Conservation (phyloP, 129 eudicot species). For the Centaurea solstitialis region DNA sequence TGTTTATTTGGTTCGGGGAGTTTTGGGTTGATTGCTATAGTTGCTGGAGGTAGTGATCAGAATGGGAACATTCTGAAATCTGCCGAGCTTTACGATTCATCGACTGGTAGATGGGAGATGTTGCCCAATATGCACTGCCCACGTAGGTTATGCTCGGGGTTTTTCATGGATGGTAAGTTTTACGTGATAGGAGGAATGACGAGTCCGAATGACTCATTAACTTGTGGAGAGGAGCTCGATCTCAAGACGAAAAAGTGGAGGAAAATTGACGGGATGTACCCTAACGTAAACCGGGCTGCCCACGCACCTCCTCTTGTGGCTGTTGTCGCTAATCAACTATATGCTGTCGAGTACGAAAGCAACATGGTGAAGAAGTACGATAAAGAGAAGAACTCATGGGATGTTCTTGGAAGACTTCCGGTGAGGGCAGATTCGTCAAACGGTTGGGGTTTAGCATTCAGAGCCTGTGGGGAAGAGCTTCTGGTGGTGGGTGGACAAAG, state of each 20-base stretch:
- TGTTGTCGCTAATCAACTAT: slow-evolving; percentile 61
- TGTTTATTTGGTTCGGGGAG: slow-evolving; percentile 68
- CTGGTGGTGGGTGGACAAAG: slow-evolving; percentile 77
- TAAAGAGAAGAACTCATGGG: slow-evolving; percentile 60
- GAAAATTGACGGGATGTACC: slow-evolving; percentile 61
- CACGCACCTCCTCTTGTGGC: slow-evolving; percentile 85
- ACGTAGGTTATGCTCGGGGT: slow-evolving; percentile 60
- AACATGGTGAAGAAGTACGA: slow-evolving; percentile 59
- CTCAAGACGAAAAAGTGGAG: slow-evolving; percentile 53
- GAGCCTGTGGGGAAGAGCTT: slow-evolving; percentile 58
- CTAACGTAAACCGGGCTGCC: slow-evolving; percentile 61
- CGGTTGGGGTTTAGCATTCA: slow-evolving; percentile 83
- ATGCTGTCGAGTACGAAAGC: slow-evolving; percentile 56
- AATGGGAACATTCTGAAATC: slow-evolving; percentile 57
- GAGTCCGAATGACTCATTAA: slow-evolving; percentile 51
- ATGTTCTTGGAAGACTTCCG: slow-evolving; percentile 64
- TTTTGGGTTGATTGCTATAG: slow-evolving; percentile 62
- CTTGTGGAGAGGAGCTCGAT: slow-evolving; percentile 69
- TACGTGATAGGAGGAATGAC: slow-evolving; percentile 79
- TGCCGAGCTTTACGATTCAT: slow-evolving; percentile 64
- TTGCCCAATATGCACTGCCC: slow-evolving; percentile 64
- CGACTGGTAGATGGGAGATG: slow-evolving; percentile 55
- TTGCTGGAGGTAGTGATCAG: slow-evolving; percentile 77
- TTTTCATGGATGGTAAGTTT: slow-evolving; percentile 71
- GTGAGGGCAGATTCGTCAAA: slow-evolving; percentile 62